Evolutionary conservation across 2,329 filamentous ascomycete species (phyloP).

Genomic region (Lachnellula willkommii): DNA sequence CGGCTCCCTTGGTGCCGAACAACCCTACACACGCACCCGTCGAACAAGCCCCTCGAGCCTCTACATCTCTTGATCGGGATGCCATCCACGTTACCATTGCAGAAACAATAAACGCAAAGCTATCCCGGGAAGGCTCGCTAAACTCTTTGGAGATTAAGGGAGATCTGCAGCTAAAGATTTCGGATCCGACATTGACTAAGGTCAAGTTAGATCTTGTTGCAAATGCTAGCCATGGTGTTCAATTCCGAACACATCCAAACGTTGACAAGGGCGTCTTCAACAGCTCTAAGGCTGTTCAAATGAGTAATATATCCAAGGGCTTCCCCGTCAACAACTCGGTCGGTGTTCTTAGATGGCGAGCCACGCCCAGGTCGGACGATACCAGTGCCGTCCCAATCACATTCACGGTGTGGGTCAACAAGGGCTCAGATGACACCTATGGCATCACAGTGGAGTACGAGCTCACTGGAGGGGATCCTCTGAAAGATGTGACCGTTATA

Average conservation of each 20-base stretch:
- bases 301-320: conserved; percentile 79
- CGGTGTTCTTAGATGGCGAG: conserved; percentile 88
- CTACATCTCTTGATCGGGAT: conserved; percentile 70
- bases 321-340: conserved; percentile 95
- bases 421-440: conserved; percentile 71
- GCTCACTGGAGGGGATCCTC: conserved; percentile 69
- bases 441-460: conserved; percentile 96
- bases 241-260: conserved; percentile 94
- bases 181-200: conserved; percentile 83
- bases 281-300: conserved; percentile 75
- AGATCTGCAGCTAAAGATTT: conserved; percentile 85
- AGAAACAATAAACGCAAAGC: conserved; percentile 83
- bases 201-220: conserved; percentile 78
- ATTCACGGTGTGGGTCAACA: conserved; percentile 97
- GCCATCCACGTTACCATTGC: conserved; percentile 83
- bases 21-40: conserved; percentile 44
- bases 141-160: conserved; percentile 86
- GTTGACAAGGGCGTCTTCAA: conserved; percentile 88
- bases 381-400: conserved; percentile 80
- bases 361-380: conserved; percentile 75
- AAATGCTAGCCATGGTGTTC: conserved; percentile 72
- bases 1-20: conserved; percentile 58
- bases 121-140: conserved; percentile 81
- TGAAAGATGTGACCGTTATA: conserved; percentile 79
- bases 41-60: conserved; percentile 53